These are phyloP conservation scores for Colletotrichum godetiae DNA, from an alignment of 2,329 filamentous ascomycete species.

Conservation along the genomic window DNA sequence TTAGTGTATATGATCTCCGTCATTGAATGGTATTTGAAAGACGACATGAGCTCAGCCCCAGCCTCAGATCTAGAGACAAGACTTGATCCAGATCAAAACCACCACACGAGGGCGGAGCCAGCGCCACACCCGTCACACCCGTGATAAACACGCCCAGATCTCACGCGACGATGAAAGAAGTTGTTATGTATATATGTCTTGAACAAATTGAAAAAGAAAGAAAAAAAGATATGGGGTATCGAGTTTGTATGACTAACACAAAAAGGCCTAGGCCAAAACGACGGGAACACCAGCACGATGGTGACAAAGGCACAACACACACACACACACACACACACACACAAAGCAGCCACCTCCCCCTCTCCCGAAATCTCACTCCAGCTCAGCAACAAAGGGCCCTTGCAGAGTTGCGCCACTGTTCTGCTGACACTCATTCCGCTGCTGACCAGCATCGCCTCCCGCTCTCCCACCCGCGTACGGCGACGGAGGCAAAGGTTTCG, in stretches of 20 bases:
- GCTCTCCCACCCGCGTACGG: neutral
- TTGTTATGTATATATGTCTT: neutral
- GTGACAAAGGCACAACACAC: neutral
- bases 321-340: neutral
- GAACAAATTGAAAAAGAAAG: neutral
- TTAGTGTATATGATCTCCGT: neutral
- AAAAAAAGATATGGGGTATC: neutral
- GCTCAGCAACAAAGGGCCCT: constrained; percentile 23
- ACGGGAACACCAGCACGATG: neutral
- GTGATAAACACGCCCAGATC: neutral
- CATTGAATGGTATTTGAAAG: neutral
- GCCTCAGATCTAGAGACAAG: neutral
- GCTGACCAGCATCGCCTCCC: neutral
- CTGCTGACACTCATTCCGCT: neutral
- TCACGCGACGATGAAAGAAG: neutral
- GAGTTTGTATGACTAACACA: neutral
- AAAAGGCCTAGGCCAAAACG: neutral
- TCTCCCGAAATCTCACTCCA: constrained; percentile 13
- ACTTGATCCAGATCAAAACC: neutral
- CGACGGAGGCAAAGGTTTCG: neutral
- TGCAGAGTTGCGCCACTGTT: constrained; percentile 1
- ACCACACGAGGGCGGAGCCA: neutral
- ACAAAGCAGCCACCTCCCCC: too few relatives aligned
- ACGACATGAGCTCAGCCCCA: neutral
- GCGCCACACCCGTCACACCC: neutral